Base-by-base conservation (phyloP, 2,329 filamentous ascomycete species). In the Phoma sp. region DNA sequence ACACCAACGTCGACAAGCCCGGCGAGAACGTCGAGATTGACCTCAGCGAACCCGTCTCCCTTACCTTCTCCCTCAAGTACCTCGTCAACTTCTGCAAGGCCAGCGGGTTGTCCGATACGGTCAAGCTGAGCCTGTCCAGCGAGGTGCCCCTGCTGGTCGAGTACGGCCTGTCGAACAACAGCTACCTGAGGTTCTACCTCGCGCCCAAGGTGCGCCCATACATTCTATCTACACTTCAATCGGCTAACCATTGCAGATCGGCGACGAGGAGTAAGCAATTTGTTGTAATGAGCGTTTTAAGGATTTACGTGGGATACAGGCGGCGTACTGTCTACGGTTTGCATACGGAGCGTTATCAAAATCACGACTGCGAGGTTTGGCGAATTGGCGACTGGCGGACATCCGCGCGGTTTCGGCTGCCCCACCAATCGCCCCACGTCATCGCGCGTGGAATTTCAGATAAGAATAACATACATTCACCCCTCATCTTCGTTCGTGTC, bases 81-180 rank as follows among this genome's bases (percentile, higher is more conserved):
- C 88, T 99, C 3, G 91, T 96, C 84, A 98, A 98, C 85, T 99
- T 99, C 83, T 98, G 95, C 90, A 99, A 99, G 83, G 96, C 96
- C 28, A 90, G 92, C 60, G 88, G 87, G 47, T 83, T 99, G 57
- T 93, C 93, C 32, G 81, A 77, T 65, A 83, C 85, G 64, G 96
- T 99, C 78, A 95, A 90, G 80, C 88, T 99, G 67, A 96, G 90
- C 80, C 84, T 99, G 66, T 98, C 93, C 47, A 93, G 92, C 77
- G 95, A 99, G 79, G 93, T 99, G 45, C 95, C 95, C 23, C 87
- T 99, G 64, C 83, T 98, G 67, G 95, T 99, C 37, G 95, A 99
- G 82, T 99, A 98, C 78, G 82, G 80, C 49, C 79, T 97, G 57
- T 83, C 83, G 48, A 95, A 91, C 77, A 92, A 87, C 81, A 96